phyloP scores from a whole-genome alignment of 768 basidiomycete species.

The Kondoa subrosea region DNA sequence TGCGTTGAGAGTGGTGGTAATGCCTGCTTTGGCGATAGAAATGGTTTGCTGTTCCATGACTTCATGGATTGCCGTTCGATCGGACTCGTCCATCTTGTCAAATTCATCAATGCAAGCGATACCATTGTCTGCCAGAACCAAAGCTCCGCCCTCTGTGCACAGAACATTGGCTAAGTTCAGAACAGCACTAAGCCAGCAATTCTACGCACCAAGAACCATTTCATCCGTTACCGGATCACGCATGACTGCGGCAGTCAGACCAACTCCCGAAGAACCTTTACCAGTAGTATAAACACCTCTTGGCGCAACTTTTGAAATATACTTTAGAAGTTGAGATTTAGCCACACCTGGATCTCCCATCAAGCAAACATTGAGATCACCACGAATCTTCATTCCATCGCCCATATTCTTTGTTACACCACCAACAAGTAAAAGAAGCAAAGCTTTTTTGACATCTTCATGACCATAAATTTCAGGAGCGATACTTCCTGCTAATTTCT shows the following conservation, averaged over 20 bases:
- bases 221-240: conserved; percentile 97
- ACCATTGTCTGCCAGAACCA: conserved; percentile 95
- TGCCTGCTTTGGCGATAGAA: conserved; percentile 97
- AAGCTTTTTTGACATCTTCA: conserved; percentile 87
- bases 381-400: conserved; percentile 97
- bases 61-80: conserved; percentile 96
- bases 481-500: conserved; percentile 75
- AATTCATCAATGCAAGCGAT: conserved; percentile 99
- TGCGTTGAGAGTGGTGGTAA: conserved; percentile 93
- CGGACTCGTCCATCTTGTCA: conserved; percentile 98
- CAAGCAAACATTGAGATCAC: conserved; percentile 88
- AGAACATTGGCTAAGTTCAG: neutral
- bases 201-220: conserved; percentile 71
- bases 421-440: conserved; percentile 78
- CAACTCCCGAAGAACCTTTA: conserved; percentile 94
- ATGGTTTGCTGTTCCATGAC: conserved; percentile 99
- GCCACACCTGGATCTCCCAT: conserved; percentile 99
- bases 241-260: conserved; percentile 98
- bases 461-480: conserved; percentile 99
- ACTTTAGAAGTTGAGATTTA: conserved; percentile 91
- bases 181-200: neutral
- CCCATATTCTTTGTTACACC: conserved; percentile 89
- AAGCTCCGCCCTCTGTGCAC: conserved; percentile 82
- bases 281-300: conserved; percentile 96
- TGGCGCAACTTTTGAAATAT: conserved; percentile 95